Percentiles rank a stretch among this genome's conserved stretches.
These are phyloP conservation scores for Alopecurus myosuroides DNA, from an alignment of 176 grass and related monocot genomes.

Conservation along the genomic window DNA sequence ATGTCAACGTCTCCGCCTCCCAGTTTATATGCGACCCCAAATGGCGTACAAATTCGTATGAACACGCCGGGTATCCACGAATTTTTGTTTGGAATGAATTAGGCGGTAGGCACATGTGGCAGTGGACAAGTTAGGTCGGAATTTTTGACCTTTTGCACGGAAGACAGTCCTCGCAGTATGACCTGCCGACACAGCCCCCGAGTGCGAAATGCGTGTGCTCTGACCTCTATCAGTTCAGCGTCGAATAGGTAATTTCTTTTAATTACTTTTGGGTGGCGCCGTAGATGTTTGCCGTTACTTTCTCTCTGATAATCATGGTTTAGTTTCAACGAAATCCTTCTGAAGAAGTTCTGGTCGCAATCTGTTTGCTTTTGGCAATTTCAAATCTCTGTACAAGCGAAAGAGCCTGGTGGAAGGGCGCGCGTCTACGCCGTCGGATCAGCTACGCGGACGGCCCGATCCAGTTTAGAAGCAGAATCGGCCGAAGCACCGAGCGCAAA, in stretches of 20 bases:
- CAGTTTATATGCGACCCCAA: not conserved
- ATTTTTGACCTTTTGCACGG: not conserved
- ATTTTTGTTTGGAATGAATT: not conserved
- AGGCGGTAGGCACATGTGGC: not conserved
- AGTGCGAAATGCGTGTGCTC: not conserved
- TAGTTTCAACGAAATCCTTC: not conserved
- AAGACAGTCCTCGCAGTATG: not conserved
- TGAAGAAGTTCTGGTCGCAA: not conserved
- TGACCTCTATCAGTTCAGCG: no score
- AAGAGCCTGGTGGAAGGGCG: not conserved
- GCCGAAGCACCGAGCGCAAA: not conserved
- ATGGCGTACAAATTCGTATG: not conserved
- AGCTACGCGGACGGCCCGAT: not conserved
- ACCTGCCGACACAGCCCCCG: not conserved
- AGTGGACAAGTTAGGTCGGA: not conserved
- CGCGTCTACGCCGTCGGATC: not conserved
- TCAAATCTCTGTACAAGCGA: not conserved
- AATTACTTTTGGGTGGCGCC: no score
- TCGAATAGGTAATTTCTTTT: no score
- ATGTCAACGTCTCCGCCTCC: slow-evolving; percentile 7
- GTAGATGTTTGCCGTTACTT: no score
- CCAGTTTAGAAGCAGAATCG: not conserved
- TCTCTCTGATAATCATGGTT: not conserved
- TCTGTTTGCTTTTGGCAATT: not conserved
- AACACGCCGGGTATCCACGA: not conserved